Conservation (phyloP, 371 early-diverging fungal genomes). For the Funneliformis caledonium region DNA sequence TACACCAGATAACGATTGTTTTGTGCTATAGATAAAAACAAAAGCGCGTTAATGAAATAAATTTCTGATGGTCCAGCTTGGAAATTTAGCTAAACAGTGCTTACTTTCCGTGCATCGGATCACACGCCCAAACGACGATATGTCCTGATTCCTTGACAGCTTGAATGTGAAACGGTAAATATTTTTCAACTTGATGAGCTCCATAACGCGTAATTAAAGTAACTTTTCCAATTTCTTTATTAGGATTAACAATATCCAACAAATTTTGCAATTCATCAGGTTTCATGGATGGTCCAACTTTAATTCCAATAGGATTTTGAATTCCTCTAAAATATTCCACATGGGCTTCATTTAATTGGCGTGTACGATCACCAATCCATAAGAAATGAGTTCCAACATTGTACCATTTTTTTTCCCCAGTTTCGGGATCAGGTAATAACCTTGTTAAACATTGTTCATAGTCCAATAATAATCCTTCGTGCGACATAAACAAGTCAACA, state of each 20-base stretch:
- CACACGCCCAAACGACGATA: conserved; percentile 94
- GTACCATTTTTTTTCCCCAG: conserved; percentile 55
- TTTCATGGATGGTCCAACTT: conserved; percentile 92
- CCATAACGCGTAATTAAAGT: conserved; percentile 96
- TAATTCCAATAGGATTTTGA: conserved; percentile 95
- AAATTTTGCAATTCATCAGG: conserved; percentile 81
- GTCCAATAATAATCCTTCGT: conserved; percentile 92
- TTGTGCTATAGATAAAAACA: conserved; percentile 58
- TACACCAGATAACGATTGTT: conserved; percentile 75
- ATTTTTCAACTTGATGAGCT: conserved; percentile 73
- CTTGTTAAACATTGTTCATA: conserved; percentile 90
- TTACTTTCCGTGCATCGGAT: conserved; percentile 97
- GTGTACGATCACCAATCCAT: conserved; percentile 98
- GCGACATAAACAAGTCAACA: conserved; percentile 92
- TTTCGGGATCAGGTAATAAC: conserved; percentile 51
- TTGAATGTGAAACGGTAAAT: conserved; percentile 85
- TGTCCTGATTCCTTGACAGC: conserved; percentile 87
- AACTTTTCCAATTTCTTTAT: conserved; percentile 87
- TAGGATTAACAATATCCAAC: conserved; percentile 85
- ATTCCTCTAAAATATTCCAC: conserved; percentile 96
- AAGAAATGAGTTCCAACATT: conserved; percentile 77
- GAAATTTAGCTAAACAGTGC: conserved; percentile 30
- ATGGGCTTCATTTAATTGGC: conserved; percentile 94
- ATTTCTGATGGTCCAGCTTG: not conserved
- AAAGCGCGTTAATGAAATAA: not conserved